These are phyloP conservation scores for Ogataea neopini DNA, from an alignment of 805 yeast genomes.

Conservation along the genomic window DNA sequence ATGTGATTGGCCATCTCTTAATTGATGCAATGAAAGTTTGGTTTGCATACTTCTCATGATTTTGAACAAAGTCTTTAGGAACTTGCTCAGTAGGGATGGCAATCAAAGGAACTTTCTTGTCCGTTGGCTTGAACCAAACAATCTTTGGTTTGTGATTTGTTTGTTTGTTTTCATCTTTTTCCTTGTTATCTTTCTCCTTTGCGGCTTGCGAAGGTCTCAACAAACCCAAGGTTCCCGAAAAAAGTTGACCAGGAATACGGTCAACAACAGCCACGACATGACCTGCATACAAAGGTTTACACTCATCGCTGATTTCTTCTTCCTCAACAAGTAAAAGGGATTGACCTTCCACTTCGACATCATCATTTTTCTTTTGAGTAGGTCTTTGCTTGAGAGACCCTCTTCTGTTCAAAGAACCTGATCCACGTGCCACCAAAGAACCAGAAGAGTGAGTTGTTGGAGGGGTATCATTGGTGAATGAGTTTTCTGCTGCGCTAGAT, in stretches of 20 bases:
- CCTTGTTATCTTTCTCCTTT: constrained; percentile 63
- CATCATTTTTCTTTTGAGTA: constrained; percentile 95
- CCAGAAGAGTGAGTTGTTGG: constrained; percentile 36
- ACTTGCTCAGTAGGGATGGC: constrained; percentile 99
- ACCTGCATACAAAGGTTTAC: constrained; percentile 94
- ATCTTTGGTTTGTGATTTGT: constrained; percentile 70
- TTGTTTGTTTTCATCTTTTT: constrained; percentile 36
- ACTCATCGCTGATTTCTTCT: constrained; percentile 90
- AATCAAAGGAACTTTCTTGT: constrained; percentile 94
- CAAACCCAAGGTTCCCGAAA: constrained; percentile 91
- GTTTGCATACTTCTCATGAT: constrained; percentile 78
- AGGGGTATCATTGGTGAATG: constrained; percentile 34
- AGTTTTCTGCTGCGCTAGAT: constrained; percentile 33
- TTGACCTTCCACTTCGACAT: constrained; percentile 98
- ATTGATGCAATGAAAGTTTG: constrained; percentile 91
- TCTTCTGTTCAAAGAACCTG: constrained; percentile 59
- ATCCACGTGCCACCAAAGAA: constrained; percentile 23
- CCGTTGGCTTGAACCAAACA: constrained; percentile 99
- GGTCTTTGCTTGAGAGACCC: constrained; percentile 95
- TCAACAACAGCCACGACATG: constrained; percentile 98
- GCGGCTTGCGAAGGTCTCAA: constrained; percentile 94
- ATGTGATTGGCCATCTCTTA: constrained; percentile 98
- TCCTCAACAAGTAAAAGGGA: constrained; percentile 88
- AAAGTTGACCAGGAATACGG: constrained; percentile 94
- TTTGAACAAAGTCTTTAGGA: constrained; percentile 91